These are phyloP conservation scores for Magnusiomyces starmeri DNA, from an alignment of 1,139 yeast species.

Conservation along the genomic window DNA sequence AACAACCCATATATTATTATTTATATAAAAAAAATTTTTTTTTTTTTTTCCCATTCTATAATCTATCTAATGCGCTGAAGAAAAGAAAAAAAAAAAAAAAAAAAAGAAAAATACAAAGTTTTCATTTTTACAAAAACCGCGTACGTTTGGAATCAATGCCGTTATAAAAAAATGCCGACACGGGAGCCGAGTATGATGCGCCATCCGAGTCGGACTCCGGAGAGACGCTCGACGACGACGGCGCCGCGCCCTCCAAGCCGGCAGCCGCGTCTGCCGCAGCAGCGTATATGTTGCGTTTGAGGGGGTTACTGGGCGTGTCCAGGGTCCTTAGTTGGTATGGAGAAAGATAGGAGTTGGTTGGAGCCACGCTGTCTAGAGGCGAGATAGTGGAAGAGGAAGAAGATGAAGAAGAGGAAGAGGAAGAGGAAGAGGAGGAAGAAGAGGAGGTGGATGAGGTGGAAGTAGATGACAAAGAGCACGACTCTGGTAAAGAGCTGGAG, in stretches of 20 bases:
- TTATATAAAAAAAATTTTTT: background rate
- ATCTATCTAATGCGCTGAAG: background rate
- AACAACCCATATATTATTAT: background rate
- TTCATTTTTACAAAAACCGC: background rate
- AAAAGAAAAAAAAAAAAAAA: background rate
- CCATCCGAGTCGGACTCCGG: no score
- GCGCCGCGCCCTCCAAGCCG: background rate
- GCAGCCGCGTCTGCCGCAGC: no score
- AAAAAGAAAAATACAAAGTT: background rate
- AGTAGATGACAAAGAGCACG: background rate
- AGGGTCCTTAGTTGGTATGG: background rate
- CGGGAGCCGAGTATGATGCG: background rate
- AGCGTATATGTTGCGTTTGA: background rate
- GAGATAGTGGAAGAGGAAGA: background rate
- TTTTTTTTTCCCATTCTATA: background rate
- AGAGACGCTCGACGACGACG: no score
- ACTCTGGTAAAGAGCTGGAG: background rate
- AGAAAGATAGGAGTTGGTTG: background rate
- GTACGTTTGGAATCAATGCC: background rate
- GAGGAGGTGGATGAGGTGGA: background rate
- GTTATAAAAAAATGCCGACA: background rate
- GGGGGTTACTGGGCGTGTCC: background rate
- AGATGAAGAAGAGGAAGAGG: background rate
- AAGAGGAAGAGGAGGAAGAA: background rate
- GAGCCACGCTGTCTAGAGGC: background rate